Evolutionary conservation across 2,329 filamentous ascomycete species (phyloP).

Genomic region (Beauveria varroae): DNA sequence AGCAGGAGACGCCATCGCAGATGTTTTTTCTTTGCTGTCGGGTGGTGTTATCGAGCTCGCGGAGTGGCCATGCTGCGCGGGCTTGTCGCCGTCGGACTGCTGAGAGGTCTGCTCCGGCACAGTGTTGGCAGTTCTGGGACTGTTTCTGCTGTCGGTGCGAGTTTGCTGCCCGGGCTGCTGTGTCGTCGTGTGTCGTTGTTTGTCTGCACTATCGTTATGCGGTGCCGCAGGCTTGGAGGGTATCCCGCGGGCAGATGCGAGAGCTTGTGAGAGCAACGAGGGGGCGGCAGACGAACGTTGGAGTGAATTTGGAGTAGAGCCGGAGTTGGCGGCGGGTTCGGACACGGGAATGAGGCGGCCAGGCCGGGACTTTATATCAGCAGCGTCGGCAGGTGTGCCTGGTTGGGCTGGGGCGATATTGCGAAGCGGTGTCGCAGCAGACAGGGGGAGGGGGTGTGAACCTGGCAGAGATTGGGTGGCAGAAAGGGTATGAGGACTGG

Average conservation of each 20-base stretch:
- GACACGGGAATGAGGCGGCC: not conserved
- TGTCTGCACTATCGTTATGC: not conserved
- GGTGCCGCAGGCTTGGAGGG: not conserved
- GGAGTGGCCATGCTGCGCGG: not conserved
- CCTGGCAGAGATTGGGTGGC: not conserved
- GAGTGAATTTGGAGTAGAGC: not conserved
- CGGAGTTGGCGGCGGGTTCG: not conserved
- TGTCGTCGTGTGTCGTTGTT: not conserved
- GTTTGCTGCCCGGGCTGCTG: not conserved
- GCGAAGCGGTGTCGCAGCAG: constrained; percentile 9
- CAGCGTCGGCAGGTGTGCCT: not conserved
- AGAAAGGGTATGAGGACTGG: not conserved
- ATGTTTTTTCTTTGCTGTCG: constrained; percentile 19
- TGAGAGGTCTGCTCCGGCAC: not conserved
- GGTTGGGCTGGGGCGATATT: constrained; percentile 5
- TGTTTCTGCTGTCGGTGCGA: not conserved
- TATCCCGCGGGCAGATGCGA: constrained; percentile 11
- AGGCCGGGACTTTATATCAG: constrained; percentile 9
- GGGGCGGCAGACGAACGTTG: not conserved
- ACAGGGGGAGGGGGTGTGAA: constrained; percentile 7
- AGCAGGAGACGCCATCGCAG: constrained; percentile 15
- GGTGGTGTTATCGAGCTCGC: not conserved
- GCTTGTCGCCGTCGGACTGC: not conserved
- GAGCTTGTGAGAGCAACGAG: constrained; percentile 11
- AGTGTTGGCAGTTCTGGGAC: not conserved